Conservation (phyloP, 768 basidiomycete species). For the Myochromella boudieri region DNA sequence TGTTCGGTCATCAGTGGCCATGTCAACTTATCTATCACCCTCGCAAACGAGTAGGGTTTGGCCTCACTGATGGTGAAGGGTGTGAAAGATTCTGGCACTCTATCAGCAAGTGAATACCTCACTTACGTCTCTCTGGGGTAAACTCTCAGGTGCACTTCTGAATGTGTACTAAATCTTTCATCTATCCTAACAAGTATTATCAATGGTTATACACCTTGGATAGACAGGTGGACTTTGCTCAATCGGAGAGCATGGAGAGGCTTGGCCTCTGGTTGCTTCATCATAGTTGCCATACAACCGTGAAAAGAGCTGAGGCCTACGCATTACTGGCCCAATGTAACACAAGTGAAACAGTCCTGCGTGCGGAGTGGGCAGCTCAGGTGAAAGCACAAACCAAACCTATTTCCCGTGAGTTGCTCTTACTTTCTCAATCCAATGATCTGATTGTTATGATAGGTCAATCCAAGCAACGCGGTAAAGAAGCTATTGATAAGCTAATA, state of each 20-base stretch:
- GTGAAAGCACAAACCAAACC: neutral
- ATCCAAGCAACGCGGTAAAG: slow-evolving; percentile 7
- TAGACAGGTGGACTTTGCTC: no score
- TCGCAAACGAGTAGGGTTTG: slow-evolving; percentile 12
- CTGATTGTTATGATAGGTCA: neutral
- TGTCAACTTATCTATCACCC: slow-evolving; percentile 32
- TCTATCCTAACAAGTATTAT: no score
- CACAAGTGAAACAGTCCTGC: neutral
- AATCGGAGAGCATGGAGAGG: no score
- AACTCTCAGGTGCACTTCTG: no score
- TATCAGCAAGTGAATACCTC: no score
- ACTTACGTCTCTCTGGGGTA: no score
- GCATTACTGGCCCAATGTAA: slow-evolving; percentile 12
- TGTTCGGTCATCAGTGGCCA: slow-evolving; percentile 21
- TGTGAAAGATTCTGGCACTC: slow-evolving; percentile 35
- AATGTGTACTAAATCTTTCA: no score
- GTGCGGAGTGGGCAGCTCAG: neutral
- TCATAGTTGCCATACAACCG: no score
- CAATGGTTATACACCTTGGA: no score
- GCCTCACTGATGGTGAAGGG: slow-evolving; percentile 31
- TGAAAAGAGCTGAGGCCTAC: no score
- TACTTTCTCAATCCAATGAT: no score
- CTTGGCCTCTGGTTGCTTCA: no score
- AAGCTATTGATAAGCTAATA: slow-evolving; percentile 6
- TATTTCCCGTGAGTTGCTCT: neutral